phyloP scores from a whole-genome alignment of 169 alveolate species.

The Amoebophrya sp. region DNA sequence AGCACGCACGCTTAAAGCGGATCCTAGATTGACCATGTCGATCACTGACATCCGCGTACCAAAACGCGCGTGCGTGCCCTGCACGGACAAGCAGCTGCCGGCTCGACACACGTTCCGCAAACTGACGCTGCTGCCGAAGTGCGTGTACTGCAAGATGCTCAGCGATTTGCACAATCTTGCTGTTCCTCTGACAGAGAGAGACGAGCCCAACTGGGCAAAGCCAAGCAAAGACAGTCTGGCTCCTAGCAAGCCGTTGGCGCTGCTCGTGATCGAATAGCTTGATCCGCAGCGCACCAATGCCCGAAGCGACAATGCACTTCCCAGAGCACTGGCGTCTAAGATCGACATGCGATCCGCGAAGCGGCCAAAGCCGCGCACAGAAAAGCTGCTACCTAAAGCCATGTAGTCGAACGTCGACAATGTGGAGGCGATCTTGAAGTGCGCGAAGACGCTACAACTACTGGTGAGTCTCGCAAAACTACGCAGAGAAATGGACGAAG shows the following conservation, averaged over 20 bases:
- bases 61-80: too few relatives aligned
- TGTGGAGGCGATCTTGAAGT: background rate
- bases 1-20: background rate
- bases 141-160: too few relatives aligned
- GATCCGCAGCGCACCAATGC: background rate
- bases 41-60: background rate
- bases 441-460: background rate
- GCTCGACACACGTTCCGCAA: too few relatives aligned
- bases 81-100: too few relatives aligned
- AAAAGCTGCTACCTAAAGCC: background rate
- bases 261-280: too few relatives aligned
- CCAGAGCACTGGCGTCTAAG: background rate
- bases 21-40: background rate
- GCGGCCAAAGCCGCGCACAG: slow-evolving; percentile 16
- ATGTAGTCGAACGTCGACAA: background rate
- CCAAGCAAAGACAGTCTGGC: too few relatives aligned
- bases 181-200: too few relatives aligned
- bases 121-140: too few relatives aligned
- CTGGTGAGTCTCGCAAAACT: background rate
- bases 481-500: background rate
- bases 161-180: too few relatives aligned
- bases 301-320: background rate
- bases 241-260: too few relatives aligned
- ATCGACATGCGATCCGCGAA: background rate
- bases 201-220: too few relatives aligned